phyloP scores from a whole-genome alignment of 768 basidiomycete species.

The Gloeostereum incarnatum region DNA sequence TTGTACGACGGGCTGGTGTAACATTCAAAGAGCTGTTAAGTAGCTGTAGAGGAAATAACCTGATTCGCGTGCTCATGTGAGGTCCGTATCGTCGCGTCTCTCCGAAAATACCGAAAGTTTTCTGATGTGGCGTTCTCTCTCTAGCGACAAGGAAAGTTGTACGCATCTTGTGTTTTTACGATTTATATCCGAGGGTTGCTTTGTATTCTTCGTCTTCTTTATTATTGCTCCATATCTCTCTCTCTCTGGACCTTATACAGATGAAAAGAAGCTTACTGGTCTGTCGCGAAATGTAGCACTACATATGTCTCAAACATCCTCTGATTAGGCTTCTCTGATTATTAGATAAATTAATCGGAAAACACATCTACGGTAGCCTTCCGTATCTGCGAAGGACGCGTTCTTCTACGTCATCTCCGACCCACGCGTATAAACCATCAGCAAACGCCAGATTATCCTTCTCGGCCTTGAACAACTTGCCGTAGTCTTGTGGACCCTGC shows the following conservation, averaged over 20 bases:
- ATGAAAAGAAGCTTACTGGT: too few relatives aligned
- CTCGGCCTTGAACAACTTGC: slow-evolving; percentile 87
- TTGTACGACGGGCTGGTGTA: slow-evolving; percentile 93
- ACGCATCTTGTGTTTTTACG: background rate
- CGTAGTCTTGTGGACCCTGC: slow-evolving; percentile 69
- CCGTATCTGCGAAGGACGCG: slow-evolving; percentile 74
- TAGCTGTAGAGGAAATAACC: too few relatives aligned
- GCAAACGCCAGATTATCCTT: slow-evolving; percentile 89
- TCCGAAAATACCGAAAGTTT: background rate
- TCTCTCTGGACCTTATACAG: too few relatives aligned
- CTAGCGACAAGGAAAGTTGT: too few relatives aligned
- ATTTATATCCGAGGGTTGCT: background rate
- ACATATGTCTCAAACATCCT: too few relatives aligned
- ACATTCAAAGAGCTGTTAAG: too few relatives aligned
- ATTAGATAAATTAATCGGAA: too few relatives aligned
- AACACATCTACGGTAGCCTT: slow-evolving; percentile 2
- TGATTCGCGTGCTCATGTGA: background rate
- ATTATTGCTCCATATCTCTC: background rate
- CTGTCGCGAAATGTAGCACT: too few relatives aligned
- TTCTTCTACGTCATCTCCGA: slow-evolving; percentile 71
- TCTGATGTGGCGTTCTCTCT: background rate
- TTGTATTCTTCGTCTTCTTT: background rate
- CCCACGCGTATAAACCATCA: slow-evolving; percentile 79
- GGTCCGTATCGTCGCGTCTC: background rate
- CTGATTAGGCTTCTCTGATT: too few relatives aligned